Evolutionary conservation across 192 early-diverging fungal species (phyloP).

Genomic region (Podila verticillata): DNA sequence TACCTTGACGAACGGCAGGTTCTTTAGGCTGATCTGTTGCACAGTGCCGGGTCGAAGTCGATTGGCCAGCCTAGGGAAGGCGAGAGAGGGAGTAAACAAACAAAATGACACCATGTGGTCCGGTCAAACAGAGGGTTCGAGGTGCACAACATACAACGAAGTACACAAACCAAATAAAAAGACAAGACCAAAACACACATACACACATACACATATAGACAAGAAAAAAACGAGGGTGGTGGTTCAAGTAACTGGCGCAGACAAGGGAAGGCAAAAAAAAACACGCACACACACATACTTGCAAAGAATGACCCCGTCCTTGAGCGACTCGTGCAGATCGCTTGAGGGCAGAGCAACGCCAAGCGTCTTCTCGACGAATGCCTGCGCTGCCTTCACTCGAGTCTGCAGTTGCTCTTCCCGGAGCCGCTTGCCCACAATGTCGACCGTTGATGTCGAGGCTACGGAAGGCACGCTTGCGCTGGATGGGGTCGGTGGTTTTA

Average conservation of each 20-base stretch:
- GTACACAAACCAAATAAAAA: slow-evolving; percentile 1
- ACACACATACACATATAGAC: too few relatives aligned
- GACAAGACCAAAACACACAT: too few relatives aligned
- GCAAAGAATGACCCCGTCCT: slow-evolving; percentile 84
- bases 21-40: slow-evolving; percentile 73
- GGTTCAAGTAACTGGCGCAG: too few relatives aligned
- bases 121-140: background rate
- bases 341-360: slow-evolving; percentile 62
- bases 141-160: slow-evolving; percentile 11
- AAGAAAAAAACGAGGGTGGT: slow-evolving; percentile 1
- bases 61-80: slow-evolving; percentile 72
- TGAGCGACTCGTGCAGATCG: slow-evolving; percentile 68
- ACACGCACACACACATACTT: slow-evolving; percentile 51
- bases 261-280: slow-evolving; percentile 12
- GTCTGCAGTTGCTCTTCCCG: slow-evolving; percentile 68
- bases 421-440: slow-evolving; percentile 50
- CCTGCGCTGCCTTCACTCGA: slow-evolving; percentile 69
- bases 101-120: background rate
- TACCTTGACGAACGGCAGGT: slow-evolving; percentile 80
- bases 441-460: slow-evolving; percentile 20
- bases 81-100: background rate
- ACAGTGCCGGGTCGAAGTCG: slow-evolving; percentile 78
- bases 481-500: background rate
- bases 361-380: slow-evolving; percentile 71
- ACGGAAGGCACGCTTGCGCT: background rate